A percentile compares a stretch with the other conserved stretches of the same genome.
Conservation (phyloP, 768 basidiomycete genomes). For the Tephrocybe rancida region DNA sequence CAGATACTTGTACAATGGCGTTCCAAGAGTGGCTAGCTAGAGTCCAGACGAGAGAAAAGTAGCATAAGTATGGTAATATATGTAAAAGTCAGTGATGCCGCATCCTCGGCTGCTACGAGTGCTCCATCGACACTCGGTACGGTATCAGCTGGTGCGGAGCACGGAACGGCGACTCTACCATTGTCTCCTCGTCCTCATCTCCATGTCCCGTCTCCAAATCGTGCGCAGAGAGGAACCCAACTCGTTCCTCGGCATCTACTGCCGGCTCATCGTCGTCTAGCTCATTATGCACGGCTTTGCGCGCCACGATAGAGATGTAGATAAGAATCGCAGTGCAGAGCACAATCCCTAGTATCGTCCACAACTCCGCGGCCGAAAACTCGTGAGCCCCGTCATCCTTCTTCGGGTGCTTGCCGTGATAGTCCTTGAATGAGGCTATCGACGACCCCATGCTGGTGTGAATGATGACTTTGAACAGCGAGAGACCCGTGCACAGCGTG, state of each 20-base stretch:
- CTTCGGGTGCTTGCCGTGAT: constrained; percentile 43
- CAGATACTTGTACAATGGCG: constrained; percentile 17
- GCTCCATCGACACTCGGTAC: constrained; percentile 22
- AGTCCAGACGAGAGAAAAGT: constrained; percentile 10
- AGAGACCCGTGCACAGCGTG: constrained; percentile 77
- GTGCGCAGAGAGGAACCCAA: constrained; percentile 51
- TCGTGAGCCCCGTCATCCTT: constrained; percentile 43
- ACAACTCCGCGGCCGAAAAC: constrained; percentile 54
- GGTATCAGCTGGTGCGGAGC: constrained; percentile 29
- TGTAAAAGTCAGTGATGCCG: constrained; percentile 1
- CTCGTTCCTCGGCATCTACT: constrained; percentile 47
- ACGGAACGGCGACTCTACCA: constrained; percentile 52
- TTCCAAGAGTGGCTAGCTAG: constrained; percentile 14
- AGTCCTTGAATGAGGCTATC: constrained; percentile 81
- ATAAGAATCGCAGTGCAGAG: constrained; percentile 77
- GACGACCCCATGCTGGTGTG: constrained; percentile 89
- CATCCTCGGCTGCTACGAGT: background rate
- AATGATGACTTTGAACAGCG: constrained; percentile 87
- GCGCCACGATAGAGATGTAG: constrained; percentile 82
- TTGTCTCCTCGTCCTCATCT: constrained; percentile 29
- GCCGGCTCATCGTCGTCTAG: constrained; percentile 37
- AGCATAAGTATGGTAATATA: constrained; percentile 15
- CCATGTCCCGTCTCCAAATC: constrained; percentile 36
- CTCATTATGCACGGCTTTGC: constrained; percentile 58
- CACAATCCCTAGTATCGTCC: constrained; percentile 68